These are phyloP conservation scores for Mycena amicta DNA, from an alignment of 768 basidiomycete genomes.

Conservation along the genomic window DNA sequence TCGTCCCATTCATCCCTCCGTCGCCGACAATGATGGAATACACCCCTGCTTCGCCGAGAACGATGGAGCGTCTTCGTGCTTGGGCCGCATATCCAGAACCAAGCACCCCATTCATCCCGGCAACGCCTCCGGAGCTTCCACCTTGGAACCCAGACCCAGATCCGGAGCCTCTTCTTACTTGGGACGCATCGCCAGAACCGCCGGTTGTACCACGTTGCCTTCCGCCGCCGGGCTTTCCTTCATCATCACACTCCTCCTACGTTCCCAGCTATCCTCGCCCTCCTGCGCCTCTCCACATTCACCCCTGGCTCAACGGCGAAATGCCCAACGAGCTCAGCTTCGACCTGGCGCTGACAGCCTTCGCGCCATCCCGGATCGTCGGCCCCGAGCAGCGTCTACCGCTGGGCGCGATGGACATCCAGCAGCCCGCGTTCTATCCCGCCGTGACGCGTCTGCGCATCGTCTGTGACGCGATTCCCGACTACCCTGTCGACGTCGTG, in stretches of 20 bases:
- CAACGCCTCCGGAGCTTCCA: too few relatives aligned
- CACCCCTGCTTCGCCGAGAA: too few relatives aligned
- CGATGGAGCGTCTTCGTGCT: slow-evolving; percentile 24
- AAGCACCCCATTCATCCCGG: slow-evolving; percentile 28
- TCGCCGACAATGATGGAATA: slow-evolving; percentile 17
- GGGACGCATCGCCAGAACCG: not conserved
- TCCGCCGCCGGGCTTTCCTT: not conserved
- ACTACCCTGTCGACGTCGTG: slow-evolving; percentile 64
- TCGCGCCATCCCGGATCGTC: slow-evolving; percentile 44
- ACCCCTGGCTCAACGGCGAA: slow-evolving; percentile 60
- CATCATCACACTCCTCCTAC: slow-evolving; percentile 2
- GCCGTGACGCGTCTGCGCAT: slow-evolving; percentile 57
- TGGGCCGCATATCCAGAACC: slow-evolving; percentile 11
- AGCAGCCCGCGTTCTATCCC: slow-evolving; percentile 59
- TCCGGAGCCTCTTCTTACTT: not conserved
- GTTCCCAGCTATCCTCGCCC: slow-evolving; percentile 20
- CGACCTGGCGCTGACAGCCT: slow-evolving; percentile 53
- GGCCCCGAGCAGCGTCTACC: slow-evolving; percentile 39
- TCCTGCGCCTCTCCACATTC: slow-evolving; percentile 34
- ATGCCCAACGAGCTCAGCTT: slow-evolving; percentile 51
- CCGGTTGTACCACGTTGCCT: not conserved
- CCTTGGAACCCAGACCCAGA: too few relatives aligned
- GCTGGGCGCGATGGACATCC: slow-evolving; percentile 48
- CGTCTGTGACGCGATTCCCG: slow-evolving; percentile 53
- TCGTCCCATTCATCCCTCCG: slow-evolving; percentile 20